Evolutionary conservation across 768 basidiomycete genomes (phyloP).

Genomic region (Galerina marginata): DNA sequence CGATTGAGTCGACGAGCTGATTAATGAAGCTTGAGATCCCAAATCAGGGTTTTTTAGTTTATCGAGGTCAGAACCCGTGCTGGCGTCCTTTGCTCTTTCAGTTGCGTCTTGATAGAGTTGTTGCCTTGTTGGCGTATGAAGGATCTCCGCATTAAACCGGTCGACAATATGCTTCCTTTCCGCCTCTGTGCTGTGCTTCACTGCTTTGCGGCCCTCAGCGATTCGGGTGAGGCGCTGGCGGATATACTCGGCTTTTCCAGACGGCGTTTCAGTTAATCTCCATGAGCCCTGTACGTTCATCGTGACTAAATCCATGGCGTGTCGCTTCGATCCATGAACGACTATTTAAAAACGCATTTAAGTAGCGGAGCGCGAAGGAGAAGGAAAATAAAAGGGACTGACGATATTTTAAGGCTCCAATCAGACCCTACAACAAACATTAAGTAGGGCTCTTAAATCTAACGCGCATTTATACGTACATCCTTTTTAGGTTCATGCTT

Average conservation of each 20-base stretch:
- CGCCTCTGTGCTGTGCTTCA: conserved; percentile 35
- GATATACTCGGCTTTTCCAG: conserved; percentile 36
- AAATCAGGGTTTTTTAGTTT: too few species aligned
- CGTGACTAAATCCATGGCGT: not conserved
- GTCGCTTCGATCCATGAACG: conserved; percentile 6
- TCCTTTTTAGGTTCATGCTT: not conserved
- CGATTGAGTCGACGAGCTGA: too few species aligned
- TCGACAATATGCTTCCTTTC: conserved; percentile 39
- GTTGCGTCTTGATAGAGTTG: conserved; percentile 35
- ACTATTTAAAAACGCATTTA: conserved; percentile 3
- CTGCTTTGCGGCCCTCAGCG: conserved; percentile 44
- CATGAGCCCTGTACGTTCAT: conserved; percentile 35
- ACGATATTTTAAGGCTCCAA: conserved; percentile 3
- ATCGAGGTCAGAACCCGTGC: too few species aligned
- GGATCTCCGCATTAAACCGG: conserved; percentile 42
- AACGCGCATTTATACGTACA: too few species aligned
- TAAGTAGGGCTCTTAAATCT: not conserved
- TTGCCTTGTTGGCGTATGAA: conserved; percentile 36
- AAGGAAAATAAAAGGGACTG: not conserved
- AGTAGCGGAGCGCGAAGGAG: not conserved
- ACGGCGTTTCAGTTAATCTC: conserved; percentile 38
- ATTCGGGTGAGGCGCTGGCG: conserved; percentile 42
- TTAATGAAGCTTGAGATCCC: too few species aligned
- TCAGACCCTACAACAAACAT: not conserved
- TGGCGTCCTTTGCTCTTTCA: not conserved